Evolutionary conservation across 2,329 filamentous ascomycete species (phyloP).

Genomic region (Fusarium sp.): DNA sequence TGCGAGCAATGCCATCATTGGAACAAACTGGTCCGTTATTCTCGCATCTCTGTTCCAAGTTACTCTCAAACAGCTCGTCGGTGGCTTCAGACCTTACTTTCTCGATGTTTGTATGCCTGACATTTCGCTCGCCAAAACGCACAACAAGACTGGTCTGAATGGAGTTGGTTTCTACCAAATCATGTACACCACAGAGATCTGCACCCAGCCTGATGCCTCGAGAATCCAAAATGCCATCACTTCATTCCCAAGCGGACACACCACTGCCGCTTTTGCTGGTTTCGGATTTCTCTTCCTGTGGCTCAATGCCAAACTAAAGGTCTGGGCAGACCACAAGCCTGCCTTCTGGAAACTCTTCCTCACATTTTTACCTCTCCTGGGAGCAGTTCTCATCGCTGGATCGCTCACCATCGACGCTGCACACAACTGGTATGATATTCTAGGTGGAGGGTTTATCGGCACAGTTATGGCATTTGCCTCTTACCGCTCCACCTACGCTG

Average conservation of each 20-base stretch:
- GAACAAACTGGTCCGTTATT: slow-evolving; percentile 71
- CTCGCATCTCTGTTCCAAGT: slow-evolving; percentile 74
- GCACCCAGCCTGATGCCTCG: slow-evolving; percentile 66
- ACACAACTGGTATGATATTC: slow-evolving; percentile 78
- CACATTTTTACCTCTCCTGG: slow-evolving; percentile 70
- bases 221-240: slow-evolving; percentile 72
- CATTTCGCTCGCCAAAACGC: slow-evolving; percentile 58
- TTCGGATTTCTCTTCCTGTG: slow-evolving; percentile 76
- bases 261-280: slow-evolving; percentile 73
- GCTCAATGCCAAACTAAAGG: slow-evolving; percentile 79
- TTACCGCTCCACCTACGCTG: slow-evolving; percentile 76
- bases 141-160: slow-evolving; percentile 57
- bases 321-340: slow-evolving; percentile 75
- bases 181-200: slow-evolving; percentile 75
- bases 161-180: slow-evolving; percentile 67
- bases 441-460: slow-evolving; percentile 74
- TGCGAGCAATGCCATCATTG: slow-evolving; percentile 72
- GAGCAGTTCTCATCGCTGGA: slow-evolving; percentile 70
- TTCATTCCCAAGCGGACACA: slow-evolving; percentile 77
- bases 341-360: slow-evolving; percentile 75
- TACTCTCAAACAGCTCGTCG: slow-evolving; percentile 75
- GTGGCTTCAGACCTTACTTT: slow-evolving; percentile 74
- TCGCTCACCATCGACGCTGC: slow-evolving; percentile 73
- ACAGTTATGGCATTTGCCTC: slow-evolving; percentile 71
- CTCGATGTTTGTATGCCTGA: slow-evolving; percentile 73